Evolutionary conservation across 345 rosid genomes (phyloP).

Genomic region (Jatropha curcas): DNA sequence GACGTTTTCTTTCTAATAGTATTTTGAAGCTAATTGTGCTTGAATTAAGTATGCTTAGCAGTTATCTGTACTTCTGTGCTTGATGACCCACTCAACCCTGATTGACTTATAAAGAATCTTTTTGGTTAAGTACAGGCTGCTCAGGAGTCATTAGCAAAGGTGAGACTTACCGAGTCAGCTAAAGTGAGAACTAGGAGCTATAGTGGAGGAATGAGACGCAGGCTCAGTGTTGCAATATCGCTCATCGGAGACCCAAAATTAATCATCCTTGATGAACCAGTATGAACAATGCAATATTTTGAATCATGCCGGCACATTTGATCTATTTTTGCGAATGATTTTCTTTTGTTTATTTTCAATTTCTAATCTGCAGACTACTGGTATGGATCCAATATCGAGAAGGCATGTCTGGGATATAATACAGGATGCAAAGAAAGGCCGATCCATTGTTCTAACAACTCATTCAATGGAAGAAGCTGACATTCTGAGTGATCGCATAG

Average conservation of each 20-base stretch:
- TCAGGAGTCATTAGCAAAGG: slow-evolving; percentile 66
- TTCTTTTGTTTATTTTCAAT: not conserved
- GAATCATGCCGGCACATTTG: not conserved
- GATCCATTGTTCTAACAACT: slow-evolving; percentile 79
- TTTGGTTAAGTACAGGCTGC: slow-evolving; percentile 42
- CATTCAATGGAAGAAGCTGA: slow-evolving; percentile 99
- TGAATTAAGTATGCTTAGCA: not conserved
- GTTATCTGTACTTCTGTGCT: not conserved
- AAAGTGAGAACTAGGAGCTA: slow-evolving; percentile 82
- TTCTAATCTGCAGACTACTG: slow-evolving; percentile 62
- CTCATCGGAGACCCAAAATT: slow-evolving; percentile 85
- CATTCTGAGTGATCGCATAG: slow-evolving; percentile 82
- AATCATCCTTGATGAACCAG: slow-evolving; percentile 87
- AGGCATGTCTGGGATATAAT: slow-evolving; percentile 96
- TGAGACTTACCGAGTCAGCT: slow-evolving; percentile 63
- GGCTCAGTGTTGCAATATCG: slow-evolving; percentile 90
- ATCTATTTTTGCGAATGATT: not conserved
- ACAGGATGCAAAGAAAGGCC: slow-evolving; percentile 78
- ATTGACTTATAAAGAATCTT: not conserved
- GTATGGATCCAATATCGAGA: slow-evolving; percentile 94
- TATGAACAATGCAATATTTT: slow-evolving; percentile 25
- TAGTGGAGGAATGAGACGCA: slow-evolving; percentile 97
- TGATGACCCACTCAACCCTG: not conserved
- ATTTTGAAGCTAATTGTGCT: not conserved
- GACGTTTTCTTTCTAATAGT: not conserved